Conservation (phyloP, 192 early-diverging fungal species). For the Coemansia sp. region DNA sequence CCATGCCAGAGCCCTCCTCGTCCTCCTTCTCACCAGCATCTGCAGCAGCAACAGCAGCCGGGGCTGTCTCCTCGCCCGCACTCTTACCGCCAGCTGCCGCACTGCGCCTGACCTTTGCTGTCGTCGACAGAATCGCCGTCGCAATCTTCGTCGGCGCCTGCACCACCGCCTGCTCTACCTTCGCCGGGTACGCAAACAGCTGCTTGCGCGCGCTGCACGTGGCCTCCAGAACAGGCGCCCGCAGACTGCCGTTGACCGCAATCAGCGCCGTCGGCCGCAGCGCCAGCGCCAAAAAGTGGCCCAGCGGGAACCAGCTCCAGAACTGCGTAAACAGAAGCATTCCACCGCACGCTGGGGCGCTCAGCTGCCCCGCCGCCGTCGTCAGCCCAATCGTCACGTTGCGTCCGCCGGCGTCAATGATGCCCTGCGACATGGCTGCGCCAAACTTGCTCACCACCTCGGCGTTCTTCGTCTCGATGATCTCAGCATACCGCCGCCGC, state of each 20-base stretch:
- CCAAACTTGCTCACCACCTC: conserved; percentile 95
- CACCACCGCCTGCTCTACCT: conserved; percentile 68
- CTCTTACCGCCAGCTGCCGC: conserved; percentile 85
- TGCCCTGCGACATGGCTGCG: conserved; percentile 92
- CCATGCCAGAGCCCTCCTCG: conserved; percentile 34
- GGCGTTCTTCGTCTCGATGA: conserved; percentile 90
- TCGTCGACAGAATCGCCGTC: conserved; percentile 94
- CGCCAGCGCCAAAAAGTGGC: conserved; percentile 91
- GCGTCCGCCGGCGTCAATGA: conserved; percentile 96
- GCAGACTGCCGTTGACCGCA: conserved; percentile 85
- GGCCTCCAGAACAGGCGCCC: conserved; percentile 82
- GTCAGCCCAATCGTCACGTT: conserved; percentile 95
- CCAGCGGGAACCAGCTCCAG: conserved; percentile 99
- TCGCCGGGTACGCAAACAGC: conserved; percentile 89
- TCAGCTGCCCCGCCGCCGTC: conserved; percentile 81
- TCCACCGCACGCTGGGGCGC: conserved; percentile 96
- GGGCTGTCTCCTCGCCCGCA: conserved; percentile 40
- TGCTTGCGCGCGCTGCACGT: conserved; percentile 83
- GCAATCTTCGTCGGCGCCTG: conserved; percentile 63
- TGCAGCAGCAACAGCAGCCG: conserved; percentile 15
- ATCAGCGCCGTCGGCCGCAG: conserved; percentile 96
- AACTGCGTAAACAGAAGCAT: conserved; percentile 98
- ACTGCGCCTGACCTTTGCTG: conserved; percentile 85
- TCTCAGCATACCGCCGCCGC: conserved; percentile 83
- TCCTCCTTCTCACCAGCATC: conserved; percentile 7